Percentiles rank a stretch among this genome's conserved stretches.
These are phyloP conservation scores for Mitragyna speciosa DNA, from an alignment of 257 asterid species.

Conservation along the genomic window DNA sequence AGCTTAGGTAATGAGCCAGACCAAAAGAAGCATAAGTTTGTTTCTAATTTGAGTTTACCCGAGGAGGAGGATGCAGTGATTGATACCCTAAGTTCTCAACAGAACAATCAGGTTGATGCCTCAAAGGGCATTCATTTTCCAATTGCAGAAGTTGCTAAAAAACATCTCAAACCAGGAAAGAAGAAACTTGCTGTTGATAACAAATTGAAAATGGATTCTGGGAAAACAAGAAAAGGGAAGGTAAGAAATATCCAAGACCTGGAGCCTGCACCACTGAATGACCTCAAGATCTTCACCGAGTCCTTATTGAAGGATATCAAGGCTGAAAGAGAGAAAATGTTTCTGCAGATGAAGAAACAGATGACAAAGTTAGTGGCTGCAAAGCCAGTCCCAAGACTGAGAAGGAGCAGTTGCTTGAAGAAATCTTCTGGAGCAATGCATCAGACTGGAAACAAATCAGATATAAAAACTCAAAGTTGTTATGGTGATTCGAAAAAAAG, in stretches of 20 bases:
- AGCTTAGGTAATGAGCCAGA: conserved; percentile 26
- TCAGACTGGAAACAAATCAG: conserved; percentile 13
- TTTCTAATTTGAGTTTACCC: conserved; percentile 26
- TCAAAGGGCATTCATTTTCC: not conserved
- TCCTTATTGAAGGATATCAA: conserved; percentile 49
- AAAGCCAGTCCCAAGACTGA: conserved; percentile 9
- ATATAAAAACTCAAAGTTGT: conserved; percentile 14
- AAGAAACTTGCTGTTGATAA: conserved; percentile 18
- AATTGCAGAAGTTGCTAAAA: conserved; percentile 18
- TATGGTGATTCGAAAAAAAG: not conserved
- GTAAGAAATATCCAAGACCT: conserved; percentile 18
- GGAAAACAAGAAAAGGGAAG: conserved; percentile 23
- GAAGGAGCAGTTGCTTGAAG: conserved; percentile 8
- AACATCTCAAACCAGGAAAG: conserved; percentile 22
- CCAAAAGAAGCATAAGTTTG: conserved; percentile 25
- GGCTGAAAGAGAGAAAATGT: conserved; percentile 41
- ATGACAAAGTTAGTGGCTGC: conserved; percentile 26
- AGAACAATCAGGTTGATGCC: conserved; percentile 5
- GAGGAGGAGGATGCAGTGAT: conserved; percentile 24
- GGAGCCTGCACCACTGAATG: conserved; percentile 25
- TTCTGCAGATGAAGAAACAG: conserved; percentile 45
- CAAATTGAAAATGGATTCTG: conserved; percentile 4
- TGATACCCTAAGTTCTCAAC: conserved; percentile 18
- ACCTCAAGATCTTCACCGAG: conserved; percentile 42
- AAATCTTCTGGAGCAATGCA: conserved; percentile 15